Conservation (phyloP, 78 protist genomes). For the Dictyostelium purpureum region DNA sequence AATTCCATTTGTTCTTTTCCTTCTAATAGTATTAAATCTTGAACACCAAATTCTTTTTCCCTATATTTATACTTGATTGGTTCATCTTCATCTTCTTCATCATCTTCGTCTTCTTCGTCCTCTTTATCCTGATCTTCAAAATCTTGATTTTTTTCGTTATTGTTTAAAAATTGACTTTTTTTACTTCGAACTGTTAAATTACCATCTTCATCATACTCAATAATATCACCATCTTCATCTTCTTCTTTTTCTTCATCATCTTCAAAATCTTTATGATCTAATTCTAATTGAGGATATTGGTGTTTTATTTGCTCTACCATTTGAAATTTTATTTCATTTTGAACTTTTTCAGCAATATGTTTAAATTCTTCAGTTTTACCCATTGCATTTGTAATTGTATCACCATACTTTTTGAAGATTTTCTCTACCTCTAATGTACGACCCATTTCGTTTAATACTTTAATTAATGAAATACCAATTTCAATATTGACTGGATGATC, state of each 20-base stretch:
- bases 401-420: slow-evolving; percentile 12
- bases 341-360: background rate
- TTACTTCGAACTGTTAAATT: background rate
- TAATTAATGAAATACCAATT: slow-evolving; percentile 19
- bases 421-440: background rate
- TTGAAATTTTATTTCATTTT: background rate
- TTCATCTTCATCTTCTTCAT: background rate
- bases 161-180: too few species aligned
- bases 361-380: slow-evolving; percentile 33
- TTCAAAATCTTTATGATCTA: slow-evolving; percentile 13
- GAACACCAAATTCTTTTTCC: slow-evolving; percentile 14
- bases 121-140: background rate
- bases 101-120: background rate
- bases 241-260: background rate
- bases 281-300: slow-evolving; percentile 19
- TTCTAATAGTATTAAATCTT: slow-evolving; percentile 7
- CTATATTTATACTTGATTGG: background rate
- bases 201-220: background rate
- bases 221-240: background rate
- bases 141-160: background rate
- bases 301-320: slow-evolving; percentile 9
- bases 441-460: slow-evolving; percentile 50
- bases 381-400: slow-evolving; percentile 10
- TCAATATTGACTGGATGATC: slow-evolving; percentile 58
- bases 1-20: background rate